Evolutionary conservation across 2,329 filamentous ascomycete species (phyloP).

Genomic region (Penicillium decumbens): DNA sequence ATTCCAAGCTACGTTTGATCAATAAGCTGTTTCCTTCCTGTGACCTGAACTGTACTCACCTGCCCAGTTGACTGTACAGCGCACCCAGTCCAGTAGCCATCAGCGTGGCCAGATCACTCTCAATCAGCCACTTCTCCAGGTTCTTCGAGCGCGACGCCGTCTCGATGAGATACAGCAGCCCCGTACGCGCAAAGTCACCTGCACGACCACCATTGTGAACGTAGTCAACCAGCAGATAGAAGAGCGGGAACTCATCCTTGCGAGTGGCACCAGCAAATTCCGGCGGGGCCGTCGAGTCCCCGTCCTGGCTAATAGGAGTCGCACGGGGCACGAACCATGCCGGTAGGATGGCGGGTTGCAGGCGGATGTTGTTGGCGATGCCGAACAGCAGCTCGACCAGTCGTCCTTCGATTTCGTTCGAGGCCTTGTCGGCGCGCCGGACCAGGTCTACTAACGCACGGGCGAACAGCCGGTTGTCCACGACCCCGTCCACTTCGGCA

Average conservation of each 20-base stretch:
- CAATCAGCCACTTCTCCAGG: constrained; percentile 93
- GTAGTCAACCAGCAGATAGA: constrained; percentile 93
- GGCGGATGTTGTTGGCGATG: constrained; percentile 89
- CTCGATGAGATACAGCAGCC: constrained; percentile 91
- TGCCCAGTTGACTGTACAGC: constrained; percentile 64
- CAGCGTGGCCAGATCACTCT: constrained; percentile 89
- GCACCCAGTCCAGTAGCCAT: constrained; percentile 95
- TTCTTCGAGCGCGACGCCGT: constrained; percentile 76
- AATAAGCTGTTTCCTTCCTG: constrained; percentile 48
- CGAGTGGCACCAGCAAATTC: constrained; percentile 80
- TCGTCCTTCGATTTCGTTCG: constrained; percentile 76
- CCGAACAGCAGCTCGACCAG: constrained; percentile 93
- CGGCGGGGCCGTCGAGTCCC: constrained; percentile 45
- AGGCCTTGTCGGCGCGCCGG: constrained; percentile 62
- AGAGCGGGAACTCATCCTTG: constrained; percentile 88
- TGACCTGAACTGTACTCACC: constrained; percentile 48
- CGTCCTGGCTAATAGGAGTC: constrained; percentile 34
- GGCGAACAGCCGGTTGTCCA: constrained; percentile 81
- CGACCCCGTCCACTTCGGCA: constrained; percentile 91
- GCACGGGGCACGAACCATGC: constrained; percentile 77
- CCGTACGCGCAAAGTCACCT: constrained; percentile 92
- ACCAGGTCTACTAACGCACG: constrained; percentile 82
- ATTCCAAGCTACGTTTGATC: constrained; percentile 66
- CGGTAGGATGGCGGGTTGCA: constrained; percentile 78
- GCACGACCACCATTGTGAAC: constrained; percentile 93